A percentile compares a stretch with the other conserved stretches of the same genome.
phyloP scores from a whole-genome alignment of 2,329 filamentous ascomycete genomes.

The Fonsecaea monophora region DNA sequence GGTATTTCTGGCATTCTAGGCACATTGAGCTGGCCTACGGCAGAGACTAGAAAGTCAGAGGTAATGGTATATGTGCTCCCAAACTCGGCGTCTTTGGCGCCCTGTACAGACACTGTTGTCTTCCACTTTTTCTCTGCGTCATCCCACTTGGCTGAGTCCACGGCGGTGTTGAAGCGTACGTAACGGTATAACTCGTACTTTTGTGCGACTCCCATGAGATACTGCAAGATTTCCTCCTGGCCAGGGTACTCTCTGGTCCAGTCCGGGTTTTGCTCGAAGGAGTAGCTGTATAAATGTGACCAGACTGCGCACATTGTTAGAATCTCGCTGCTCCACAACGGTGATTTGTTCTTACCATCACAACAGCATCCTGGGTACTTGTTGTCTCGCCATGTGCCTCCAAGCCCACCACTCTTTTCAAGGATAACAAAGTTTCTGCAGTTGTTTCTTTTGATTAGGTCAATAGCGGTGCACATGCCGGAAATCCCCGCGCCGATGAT shows the following conservation, averaged over 20 bases:
- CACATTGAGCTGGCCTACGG: slow-evolving; percentile 65
- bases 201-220: slow-evolving; percentile 53
- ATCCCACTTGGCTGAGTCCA: slow-evolving; percentile 63
- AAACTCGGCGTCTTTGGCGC: slow-evolving; percentile 64
- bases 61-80: slow-evolving; percentile 59
- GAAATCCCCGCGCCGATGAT: slow-evolving; percentile 65
- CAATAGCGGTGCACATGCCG: slow-evolving; percentile 53
- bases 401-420: slow-evolving; percentile 62
- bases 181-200: slow-evolving; percentile 58
- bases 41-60: slow-evolving; percentile 64
- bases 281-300: slow-evolving; percentile 65
- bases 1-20: slow-evolving; percentile 50
- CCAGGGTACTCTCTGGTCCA: slow-evolving; percentile 66
- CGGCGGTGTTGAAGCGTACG: slow-evolving; percentile 64
- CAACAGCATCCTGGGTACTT: slow-evolving; percentile 60
- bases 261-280: slow-evolving; percentile 65
- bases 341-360: slow-evolving; percentile 45
- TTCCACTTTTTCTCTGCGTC: slow-evolving; percentile 56
- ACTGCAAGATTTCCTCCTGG: slow-evolving; percentile 65
- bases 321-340: neutral
- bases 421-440: slow-evolving; percentile 62
- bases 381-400: slow-evolving; percentile 40
- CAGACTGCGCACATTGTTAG: slow-evolving; percentile 48
- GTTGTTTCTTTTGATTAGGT: slow-evolving; percentile 59
- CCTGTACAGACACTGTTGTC: slow-evolving; percentile 50